phyloP scores from a whole-genome alignment of 306 rosid genomes.

The Neltuma alba region DNA sequence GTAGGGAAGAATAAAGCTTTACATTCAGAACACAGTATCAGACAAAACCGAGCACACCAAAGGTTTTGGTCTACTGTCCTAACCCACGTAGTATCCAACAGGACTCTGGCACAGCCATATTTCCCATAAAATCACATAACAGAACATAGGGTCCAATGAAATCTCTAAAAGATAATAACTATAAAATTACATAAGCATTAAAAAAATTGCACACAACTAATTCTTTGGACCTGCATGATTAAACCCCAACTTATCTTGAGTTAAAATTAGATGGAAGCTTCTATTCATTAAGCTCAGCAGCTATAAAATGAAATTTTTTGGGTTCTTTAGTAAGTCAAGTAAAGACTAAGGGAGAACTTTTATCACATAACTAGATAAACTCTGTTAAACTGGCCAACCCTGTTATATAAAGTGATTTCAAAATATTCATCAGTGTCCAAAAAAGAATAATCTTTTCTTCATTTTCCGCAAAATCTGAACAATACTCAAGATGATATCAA shows the following conservation, averaged over 20 bases:
- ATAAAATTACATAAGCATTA: background rate
- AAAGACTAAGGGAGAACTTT: background rate
- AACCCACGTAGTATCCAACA: background rate
- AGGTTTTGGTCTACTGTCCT: background rate
- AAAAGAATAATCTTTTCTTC: background rate
- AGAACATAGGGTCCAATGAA: background rate
- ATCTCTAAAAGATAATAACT: background rate
- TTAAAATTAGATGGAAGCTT: background rate
- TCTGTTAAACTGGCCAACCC: background rate
- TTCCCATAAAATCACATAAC: background rate
- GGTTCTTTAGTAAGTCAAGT: background rate
- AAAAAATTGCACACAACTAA: background rate
- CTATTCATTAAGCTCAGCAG: background rate
- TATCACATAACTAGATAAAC: conserved; percentile 7
- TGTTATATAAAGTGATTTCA: background rate
- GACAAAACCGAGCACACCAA: conserved; percentile 10
- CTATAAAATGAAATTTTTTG: background rate
- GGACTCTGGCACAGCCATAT: background rate
- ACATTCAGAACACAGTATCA: background rate
- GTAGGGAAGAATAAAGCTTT: conserved; percentile 26
- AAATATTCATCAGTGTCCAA: background rate
- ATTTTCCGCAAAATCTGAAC: background rate
- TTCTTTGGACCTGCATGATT: background rate
- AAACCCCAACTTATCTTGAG: background rate
- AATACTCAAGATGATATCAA: background rate